Conservation (phyloP, 1,139 yeast species). For the Yamadazyma dushanensis region DNA sequence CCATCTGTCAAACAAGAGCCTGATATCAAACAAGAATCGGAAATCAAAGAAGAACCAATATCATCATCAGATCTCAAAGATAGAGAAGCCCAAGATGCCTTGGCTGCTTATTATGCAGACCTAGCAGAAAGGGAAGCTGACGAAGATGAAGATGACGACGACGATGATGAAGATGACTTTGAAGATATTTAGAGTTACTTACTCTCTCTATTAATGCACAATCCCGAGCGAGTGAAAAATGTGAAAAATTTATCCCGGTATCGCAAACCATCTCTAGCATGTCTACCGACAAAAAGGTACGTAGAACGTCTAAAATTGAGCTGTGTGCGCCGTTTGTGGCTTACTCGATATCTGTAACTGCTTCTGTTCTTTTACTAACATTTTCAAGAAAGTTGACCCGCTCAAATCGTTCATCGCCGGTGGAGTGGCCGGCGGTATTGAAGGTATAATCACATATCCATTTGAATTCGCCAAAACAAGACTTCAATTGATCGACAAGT, state of each 20-base stretch:
- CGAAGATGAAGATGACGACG: constrained; percentile 64
- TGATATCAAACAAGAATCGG: constrained; percentile 5
- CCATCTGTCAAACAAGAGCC: constrained; percentile 6
- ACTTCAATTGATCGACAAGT: constrained; percentile 76
- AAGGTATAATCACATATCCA: constrained; percentile 89
- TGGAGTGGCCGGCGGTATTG: constrained; percentile 92
- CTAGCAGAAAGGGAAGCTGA: constrained; percentile 63
- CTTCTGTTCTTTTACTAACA: constrained; percentile 9
- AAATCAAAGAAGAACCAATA: constrained; percentile 8
- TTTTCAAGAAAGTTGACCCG: constrained; percentile 47
- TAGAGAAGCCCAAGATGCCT: constrained; percentile 70
- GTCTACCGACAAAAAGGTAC: constrained; percentile 13
- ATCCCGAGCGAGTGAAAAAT: constrained; percentile 1
- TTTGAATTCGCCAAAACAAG: constrained; percentile 97
- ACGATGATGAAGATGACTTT: constrained; percentile 52
- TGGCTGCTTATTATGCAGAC: constrained; percentile 77
- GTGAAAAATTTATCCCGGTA: constrained; percentile 7
- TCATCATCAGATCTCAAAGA: constrained; percentile 42
- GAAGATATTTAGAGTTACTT: constrained; percentile 35
- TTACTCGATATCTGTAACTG: too few relatives aligned
- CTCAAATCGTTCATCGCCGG: constrained; percentile 86
- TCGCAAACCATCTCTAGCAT: constrained; percentile 8
- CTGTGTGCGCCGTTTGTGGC: too few relatives aligned
- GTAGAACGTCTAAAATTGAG: too few relatives aligned
- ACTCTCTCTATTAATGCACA: background rate